Base-by-base conservation (phyloP, 2,329 filamentous ascomycete genomes). In the Neopestalotiopsis sp. region DNA sequence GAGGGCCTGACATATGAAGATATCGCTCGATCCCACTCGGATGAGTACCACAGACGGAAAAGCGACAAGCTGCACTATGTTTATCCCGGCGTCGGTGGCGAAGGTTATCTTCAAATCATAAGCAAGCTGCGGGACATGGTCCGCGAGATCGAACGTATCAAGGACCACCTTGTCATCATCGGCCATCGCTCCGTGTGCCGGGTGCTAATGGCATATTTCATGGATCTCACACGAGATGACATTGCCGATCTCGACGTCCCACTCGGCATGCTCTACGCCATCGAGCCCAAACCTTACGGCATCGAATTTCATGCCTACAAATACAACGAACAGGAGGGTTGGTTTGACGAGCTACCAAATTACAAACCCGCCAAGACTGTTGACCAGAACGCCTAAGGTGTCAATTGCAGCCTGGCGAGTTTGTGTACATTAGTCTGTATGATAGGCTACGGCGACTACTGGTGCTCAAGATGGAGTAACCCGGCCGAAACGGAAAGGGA, bases 231-330 rank as follows among this genome's bases (percentile, higher is more conserved):
- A 64, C 88, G 95, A 45, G 91, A 97, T 72, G 93, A 97, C 76
- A 97, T 99, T 70, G 95, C 96, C 13, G 94, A 98, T 75, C 88
- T 99, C 71, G 95, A 98, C 77, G 93, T 98, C 61, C 96, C 96
- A 0, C 85, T 99, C 63, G 96, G 96, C 20, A 95, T 97, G 86
- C 86, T 98, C 7, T 99, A 97, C 80, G 93, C 94, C 74, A 92
- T 99, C 62, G 95, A 99, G 81, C 96, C 96, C 42, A 98, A 98
- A 86, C 96, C 96, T 0, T 99, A 99, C 74, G 96, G 96, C 14
- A 95, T 98, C 69, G 95, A 97, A 70, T 98, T 98, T 84, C 95
- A 97, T 79, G 95, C 94, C 0, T 99, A 97, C 85, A 89, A 91
- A 70, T 99, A 97, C 83, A 93, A 97, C 77, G 89, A 93, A 71